Evolutionary conservation across 2,329 filamentous ascomycete species (phyloP), one percentile per base, ranked within the genome.

Genomic region (Lachnellula occidentalis): DNA sequence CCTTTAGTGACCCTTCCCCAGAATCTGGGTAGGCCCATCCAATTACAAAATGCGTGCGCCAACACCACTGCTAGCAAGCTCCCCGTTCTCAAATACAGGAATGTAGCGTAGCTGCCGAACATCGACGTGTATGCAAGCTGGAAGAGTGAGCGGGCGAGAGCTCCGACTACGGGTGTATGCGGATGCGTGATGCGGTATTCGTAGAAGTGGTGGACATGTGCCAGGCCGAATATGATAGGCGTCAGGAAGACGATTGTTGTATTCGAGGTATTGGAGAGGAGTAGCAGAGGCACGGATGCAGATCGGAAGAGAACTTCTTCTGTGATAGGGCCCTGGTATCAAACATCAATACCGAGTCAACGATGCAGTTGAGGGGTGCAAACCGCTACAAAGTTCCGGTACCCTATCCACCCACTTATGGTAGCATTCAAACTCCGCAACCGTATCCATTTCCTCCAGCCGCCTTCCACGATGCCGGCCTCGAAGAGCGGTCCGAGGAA

Each of bases 251-350:
- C 81, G 60, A 89, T 90, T 41, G 75, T 74, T 2, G 58, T 58
- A 21, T 61, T 73, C 3, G 69, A 67, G 0, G 75, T 70, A 45
- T 79, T 79, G 19, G 90, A 85, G 48, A 91, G 76, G 31, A 96
- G 74, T 67, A 96, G 86, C 11, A 96, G 78, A 2, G 92, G 88
- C 39, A 96, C 80, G 50, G 92, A 85, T 61, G 91, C 83, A 3
- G 90, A 90, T 67, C 94, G 88, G 77, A 96, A 99, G 65, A 96
- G 87, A 57, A 95, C 76, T 72, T 99, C 94, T 74, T 99, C 94
- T 11, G 91, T 96, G 52, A 94, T 75, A 0, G 94, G 92, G 36
- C 90, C 91, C 86, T 66, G n/a, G 5, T 19, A 24, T 19, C 36
- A 15, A 27, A 48, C 39, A 22, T 56, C 41, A 56, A 51, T 48